A percentile compares a stretch with the other conserved stretches of the same genome.
Evolutionary conservation across 2,329 filamentous ascomycete genomes (phyloP).

Genomic region (Beauveria bassiana): DNA sequence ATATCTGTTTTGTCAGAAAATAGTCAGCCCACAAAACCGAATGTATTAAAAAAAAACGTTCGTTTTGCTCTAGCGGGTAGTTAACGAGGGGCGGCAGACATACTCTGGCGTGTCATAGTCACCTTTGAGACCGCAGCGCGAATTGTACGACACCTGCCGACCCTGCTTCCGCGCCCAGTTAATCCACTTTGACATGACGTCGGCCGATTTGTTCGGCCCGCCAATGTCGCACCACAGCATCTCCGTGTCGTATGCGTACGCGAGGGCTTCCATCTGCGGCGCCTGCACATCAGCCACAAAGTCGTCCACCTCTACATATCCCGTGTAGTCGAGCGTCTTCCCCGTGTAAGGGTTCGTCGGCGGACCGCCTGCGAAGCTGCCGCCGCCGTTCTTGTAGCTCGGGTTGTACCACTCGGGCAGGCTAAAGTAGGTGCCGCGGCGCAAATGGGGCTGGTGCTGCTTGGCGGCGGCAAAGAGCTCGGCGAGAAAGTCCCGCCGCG

Average conservation of each 20-base stretch:
- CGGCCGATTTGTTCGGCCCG: constrained; percentile 33
- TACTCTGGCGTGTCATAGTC: constrained; percentile 59
- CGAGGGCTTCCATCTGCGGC: constrained; percentile 38
- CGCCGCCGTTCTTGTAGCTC: constrained; percentile 35
- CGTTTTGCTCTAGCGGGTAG: too few species aligned
- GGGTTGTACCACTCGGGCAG: constrained; percentile 44
- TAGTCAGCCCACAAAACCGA: too few species aligned
- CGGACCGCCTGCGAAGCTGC: constrained; percentile 30
- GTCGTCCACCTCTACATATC: constrained; percentile 29
- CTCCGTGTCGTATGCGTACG: constrained; percentile 34
- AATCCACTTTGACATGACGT: constrained; percentile 35
- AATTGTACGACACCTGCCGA: constrained; percentile 47
- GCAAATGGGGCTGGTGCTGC: constrained; percentile 31
- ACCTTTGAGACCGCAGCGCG: constrained; percentile 43
- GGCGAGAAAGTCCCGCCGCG: constrained; percentile 30
- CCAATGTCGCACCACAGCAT: constrained; percentile 45
- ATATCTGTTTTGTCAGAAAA: neutral
- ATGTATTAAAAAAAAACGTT: too few species aligned
- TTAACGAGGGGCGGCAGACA: neutral
- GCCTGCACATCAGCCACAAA: constrained; percentile 36
- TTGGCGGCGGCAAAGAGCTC: constrained; percentile 37
- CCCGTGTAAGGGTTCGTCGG: constrained; percentile 38
- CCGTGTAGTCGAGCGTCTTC: constrained; percentile 33
- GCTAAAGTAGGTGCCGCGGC: constrained; percentile 40
- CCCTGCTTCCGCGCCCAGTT: constrained; percentile 29